Evolutionary conservation across 495 filamentous ascomycete genomes (phyloP), one percentile per base, ranked within the genome.

Genomic region (Aspergillus affinis): DNA sequence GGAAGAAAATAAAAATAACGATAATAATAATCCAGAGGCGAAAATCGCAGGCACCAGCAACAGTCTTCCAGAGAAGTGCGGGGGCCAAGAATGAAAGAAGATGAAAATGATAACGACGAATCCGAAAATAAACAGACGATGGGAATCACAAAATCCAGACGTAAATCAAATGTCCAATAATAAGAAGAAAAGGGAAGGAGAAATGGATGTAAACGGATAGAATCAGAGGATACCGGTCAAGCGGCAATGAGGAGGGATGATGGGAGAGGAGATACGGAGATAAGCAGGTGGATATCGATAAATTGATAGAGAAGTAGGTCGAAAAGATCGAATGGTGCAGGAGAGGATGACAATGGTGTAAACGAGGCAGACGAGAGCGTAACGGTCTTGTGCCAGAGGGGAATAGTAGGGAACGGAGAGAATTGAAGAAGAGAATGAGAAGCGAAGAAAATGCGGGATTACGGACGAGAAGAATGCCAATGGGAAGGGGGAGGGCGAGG

Each of bases 31-130:
- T 68, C 47, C 3, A 55, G 41, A 54, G 4, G 36, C 23, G 15
- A 56, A 36, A 65, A 61, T 45, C 45, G 2, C 45, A 29, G 59
- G 52, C 48, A 48, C 55, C 54, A 55, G 55, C 61, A 59, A 52
- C 58, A 58, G 59, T 73, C 59, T 71, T 65, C 68, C 62, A 65
- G 61, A 70, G 61, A 66, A 62, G 54, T 45, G 57, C 51, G n/a
- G 47, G 52, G 55, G 58, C 56, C 46, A 20, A 44, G 45, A 41
- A 59, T 48, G 47, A 36, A 53, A 41, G 9, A n/a, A 54, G 32
- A 54, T 30, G n/a, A 30, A 21, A 45, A 30, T 50, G 53, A 20
- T n/a, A 26, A 41, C 44, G 27, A 30, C 19, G 30, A 19, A 32
- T 21, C 20, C 12, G 20, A 54, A 26, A 6, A 36, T 26, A 27